Evolutionary conservation across 331 rosid genomes (phyloP).

Genomic region (Spiraea crenata): DNA sequence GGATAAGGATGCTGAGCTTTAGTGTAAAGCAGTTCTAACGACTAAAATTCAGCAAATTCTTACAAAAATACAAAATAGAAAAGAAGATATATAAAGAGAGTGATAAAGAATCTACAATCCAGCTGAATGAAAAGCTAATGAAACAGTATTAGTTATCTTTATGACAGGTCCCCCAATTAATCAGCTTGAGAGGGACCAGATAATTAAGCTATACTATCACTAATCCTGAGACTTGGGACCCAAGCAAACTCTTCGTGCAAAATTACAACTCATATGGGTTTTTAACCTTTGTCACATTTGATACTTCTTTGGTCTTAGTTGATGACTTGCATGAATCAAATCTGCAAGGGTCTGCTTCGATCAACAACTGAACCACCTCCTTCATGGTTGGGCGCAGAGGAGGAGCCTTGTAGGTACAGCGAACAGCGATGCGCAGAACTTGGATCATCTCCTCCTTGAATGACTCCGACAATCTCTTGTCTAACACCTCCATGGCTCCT

Average conservation of each 20-base stretch:
- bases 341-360: constrained; percentile 63
- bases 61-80: constrained; percentile 23
- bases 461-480: constrained; percentile 44
- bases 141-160: constrained; percentile 27
- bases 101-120: constrained; percentile 41
- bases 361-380: constrained; percentile 74
- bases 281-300: constrained; percentile 47
- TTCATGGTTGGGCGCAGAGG: constrained; percentile 89
- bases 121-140: constrained; percentile 31
- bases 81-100: constrained; percentile 18
- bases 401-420: constrained; percentile 84
- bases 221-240: constrained; percentile 4
- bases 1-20: constrained; percentile 27
- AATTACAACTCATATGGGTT: constrained; percentile 40
- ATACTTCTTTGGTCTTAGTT: constrained; percentile 45
- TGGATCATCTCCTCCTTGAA: constrained; percentile 67
- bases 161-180: constrained; percentile 36
- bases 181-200: constrained; percentile 33
- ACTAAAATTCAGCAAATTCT: constrained; percentile 21
- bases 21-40: constrained; percentile 27
- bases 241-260: constrained; percentile 30
- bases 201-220: background rate
- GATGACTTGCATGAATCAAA: constrained; percentile 55
- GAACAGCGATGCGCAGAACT: constrained; percentile 69
- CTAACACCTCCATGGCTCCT: constrained; percentile 79